Conservation (phyloP, 345 rosid genomes). For the Eutrema heterophyllum region DNA sequence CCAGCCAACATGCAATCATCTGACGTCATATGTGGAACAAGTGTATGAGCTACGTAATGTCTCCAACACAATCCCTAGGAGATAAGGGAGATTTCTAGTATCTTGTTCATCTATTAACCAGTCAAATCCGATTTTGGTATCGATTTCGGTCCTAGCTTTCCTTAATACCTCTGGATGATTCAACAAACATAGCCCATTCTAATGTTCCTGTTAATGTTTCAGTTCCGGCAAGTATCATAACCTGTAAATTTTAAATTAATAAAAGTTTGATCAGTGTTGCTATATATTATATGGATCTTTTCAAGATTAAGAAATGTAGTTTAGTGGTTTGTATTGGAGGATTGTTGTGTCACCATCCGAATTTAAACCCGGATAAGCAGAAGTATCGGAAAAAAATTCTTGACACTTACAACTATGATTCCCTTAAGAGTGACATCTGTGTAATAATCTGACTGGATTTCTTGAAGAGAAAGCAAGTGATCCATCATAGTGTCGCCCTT, state of each 20-base stretch:
- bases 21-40: constrained; percentile 39
- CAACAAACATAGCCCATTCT: constrained; percentile 55
- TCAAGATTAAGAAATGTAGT: background rate
- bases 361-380: too few species aligned
- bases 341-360: too few species aligned
- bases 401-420: constrained; percentile 34
- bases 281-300: background rate
- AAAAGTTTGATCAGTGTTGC: background rate
- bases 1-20: constrained; percentile 35
- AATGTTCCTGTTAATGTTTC: constrained; percentile 47
- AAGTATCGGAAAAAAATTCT: too few species aligned
- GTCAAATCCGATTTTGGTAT: constrained; percentile 26
- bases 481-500: constrained; percentile 38
- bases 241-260: constrained; percentile 20
- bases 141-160: constrained; percentile 43
- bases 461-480: constrained; percentile 44
- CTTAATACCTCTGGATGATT: constrained; percentile 41
- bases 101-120: constrained; percentile 42
- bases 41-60: constrained; percentile 39
- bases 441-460: constrained; percentile 41
- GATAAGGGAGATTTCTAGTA: constrained; percentile 35
- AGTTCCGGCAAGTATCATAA: constrained; percentile 44
- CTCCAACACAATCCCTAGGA: constrained; percentile 46
- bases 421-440: constrained; percentile 37
- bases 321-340: too few species aligned